A percentile compares a stretch with the other conserved stretches of the same genome.
Conservation (phyloP, 257 asterid genomes). For the Solanum bukasovii region DNA sequence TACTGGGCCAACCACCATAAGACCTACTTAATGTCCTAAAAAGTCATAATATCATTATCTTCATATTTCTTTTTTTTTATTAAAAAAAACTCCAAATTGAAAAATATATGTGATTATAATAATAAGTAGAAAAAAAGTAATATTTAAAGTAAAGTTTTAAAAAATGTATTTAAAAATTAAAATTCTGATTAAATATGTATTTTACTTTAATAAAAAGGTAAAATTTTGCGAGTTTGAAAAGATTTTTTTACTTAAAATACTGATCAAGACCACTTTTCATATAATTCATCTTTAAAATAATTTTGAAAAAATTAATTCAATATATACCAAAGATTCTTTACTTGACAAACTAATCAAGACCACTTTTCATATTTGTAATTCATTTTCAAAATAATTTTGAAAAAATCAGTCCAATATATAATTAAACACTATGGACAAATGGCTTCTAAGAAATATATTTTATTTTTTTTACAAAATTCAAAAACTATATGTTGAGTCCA, state of each 20-base stretch:
- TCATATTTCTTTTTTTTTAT: neutral
- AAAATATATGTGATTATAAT: neutral
- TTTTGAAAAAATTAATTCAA: neutral
- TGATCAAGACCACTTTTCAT: neutral
- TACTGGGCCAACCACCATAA: constrained; percentile 62
- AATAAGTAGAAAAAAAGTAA: neutral
- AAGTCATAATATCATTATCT: constrained; percentile 26
- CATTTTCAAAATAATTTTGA: neutral
- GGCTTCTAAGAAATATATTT: neutral
- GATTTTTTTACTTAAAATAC: neutral
- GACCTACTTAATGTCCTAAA: constrained; percentile 60
- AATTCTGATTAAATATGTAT: neutral
- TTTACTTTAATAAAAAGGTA: neutral
- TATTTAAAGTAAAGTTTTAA: neutral
- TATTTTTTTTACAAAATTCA: neutral
- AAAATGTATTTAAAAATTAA: neutral
- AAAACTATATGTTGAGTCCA: neutral
- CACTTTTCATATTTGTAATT: neutral
- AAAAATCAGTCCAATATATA: neutral
- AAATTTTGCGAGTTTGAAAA: neutral
- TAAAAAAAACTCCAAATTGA: neutral
- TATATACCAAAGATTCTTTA: neutral
- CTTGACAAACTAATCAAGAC: neutral
- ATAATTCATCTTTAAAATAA: neutral
- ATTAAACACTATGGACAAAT: neutral